Conservation (phyloP, 2,329 filamentous ascomycete genomes). For the Fusarium solani-melongenae region DNA sequence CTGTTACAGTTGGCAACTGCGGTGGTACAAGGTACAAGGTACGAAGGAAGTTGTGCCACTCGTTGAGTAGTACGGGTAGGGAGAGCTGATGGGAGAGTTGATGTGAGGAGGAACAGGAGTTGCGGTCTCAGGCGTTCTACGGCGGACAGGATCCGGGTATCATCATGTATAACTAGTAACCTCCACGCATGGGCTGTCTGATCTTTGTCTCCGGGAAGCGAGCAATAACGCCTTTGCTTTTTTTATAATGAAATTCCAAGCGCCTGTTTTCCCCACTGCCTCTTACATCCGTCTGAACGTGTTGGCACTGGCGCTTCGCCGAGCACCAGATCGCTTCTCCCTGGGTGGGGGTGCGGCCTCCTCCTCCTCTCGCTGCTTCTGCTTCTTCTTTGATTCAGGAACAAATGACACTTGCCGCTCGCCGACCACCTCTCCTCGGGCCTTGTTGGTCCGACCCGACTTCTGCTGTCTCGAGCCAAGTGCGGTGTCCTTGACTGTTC, state of each 20-base stretch:
- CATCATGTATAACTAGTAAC: conserved; percentile 46
- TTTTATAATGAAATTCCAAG: conserved; percentile 38
- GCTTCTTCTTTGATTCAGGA: conserved; percentile 67
- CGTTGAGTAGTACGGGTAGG: neutral
- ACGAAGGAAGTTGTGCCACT: neutral
- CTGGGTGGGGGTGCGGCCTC: conserved; percentile 40
- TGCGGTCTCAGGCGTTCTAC: conserved; percentile 28
- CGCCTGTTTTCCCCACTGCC: conserved; percentile 38
- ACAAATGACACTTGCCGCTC: conserved; percentile 80
- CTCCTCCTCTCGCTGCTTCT: conserved; percentile 51
- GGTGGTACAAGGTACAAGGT: neutral
- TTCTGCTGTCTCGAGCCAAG: conserved; percentile 68
- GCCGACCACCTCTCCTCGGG: conserved; percentile 64
- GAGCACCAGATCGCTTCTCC: conserved; percentile 53
- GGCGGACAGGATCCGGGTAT: conserved; percentile 46
- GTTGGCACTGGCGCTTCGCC: conserved; percentile 81
- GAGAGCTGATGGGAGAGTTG: neutral
- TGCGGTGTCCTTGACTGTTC: conserved; percentile 65
- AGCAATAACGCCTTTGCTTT: conserved; percentile 40
- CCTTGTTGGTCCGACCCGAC: conserved; percentile 58
- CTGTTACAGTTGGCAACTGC: neutral
- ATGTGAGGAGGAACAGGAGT: neutral
- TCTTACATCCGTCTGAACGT: conserved; percentile 74
- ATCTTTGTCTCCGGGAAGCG: conserved; percentile 36
- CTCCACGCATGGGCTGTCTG: conserved; percentile 37